A percentile compares a stretch with the other conserved stretches of the same genome.
These are phyloP conservation scores for Wickerhamomyces bovis DNA, from an alignment of 805 yeast genomes.

Conservation along the genomic window DNA sequence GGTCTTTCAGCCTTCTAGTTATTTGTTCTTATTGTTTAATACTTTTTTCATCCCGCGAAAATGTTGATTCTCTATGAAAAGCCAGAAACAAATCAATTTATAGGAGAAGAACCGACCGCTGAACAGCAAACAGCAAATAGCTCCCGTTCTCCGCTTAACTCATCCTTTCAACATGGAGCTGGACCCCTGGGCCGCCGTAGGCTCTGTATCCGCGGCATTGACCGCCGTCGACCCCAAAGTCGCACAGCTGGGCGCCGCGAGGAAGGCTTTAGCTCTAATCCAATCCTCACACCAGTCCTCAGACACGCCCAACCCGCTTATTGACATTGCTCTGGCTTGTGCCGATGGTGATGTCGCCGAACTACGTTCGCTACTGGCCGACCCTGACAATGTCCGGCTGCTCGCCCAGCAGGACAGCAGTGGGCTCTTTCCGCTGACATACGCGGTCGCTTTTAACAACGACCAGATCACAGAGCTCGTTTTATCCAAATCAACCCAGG, in stretches of 20 bases:
- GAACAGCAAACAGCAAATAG: no score
- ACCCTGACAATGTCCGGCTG: slow-evolving; percentile 21
- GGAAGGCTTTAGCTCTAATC: slow-evolving; percentile 11
- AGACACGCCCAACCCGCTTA: slow-evolving; percentile 24
- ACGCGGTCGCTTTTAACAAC: slow-evolving; percentile 51
- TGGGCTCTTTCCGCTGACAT: slow-evolving; percentile 43
- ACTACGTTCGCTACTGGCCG: slow-evolving; percentile 17
- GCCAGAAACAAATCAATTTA: no score
- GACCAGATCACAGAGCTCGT: slow-evolving; percentile 43
- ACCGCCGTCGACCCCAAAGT: slow-evolving; percentile 6
- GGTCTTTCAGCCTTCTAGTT: no score
- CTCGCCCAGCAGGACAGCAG: slow-evolving; percentile 29
- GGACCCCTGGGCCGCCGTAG: slow-evolving; percentile 11
- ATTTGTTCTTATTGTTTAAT: no score
- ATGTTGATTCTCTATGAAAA: neutral
- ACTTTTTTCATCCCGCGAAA: neutral
- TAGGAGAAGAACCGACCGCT: neutral
- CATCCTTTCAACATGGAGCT: slow-evolving; percentile 4
- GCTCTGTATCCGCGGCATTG: neutral
- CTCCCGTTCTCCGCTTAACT: no score
- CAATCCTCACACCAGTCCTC: slow-evolving; percentile 6
- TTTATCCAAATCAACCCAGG: slow-evolving; percentile 32
- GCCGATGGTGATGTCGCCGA: slow-evolving; percentile 30
- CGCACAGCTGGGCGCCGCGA: slow-evolving; percentile 14
- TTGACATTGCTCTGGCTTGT: slow-evolving; percentile 33